Conservation (phyloP, 2,329 filamentous ascomycete species). For the Rhynchosporium secalis region DNA sequence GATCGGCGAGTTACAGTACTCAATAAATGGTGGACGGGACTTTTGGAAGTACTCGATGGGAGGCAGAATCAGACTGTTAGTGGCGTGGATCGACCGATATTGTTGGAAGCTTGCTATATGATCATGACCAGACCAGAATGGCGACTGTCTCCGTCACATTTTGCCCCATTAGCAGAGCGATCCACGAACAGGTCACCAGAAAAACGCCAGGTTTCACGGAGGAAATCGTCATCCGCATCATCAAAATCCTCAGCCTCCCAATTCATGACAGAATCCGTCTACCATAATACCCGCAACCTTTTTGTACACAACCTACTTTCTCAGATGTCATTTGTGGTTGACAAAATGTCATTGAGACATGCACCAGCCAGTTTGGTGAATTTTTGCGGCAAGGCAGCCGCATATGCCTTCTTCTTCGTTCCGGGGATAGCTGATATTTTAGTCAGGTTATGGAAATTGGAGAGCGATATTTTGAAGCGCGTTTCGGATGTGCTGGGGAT, state of each 20-base stretch:
- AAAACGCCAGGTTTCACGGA: constrained; percentile 31
- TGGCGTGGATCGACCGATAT: constrained; percentile 66
- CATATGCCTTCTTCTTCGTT: constrained; percentile 74
- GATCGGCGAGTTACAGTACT: constrained; percentile 67
- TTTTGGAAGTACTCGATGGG: constrained; percentile 68
- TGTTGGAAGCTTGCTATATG: constrained; percentile 67
- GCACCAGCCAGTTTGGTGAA: constrained; percentile 56
- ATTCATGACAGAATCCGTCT: constrained; percentile 67
- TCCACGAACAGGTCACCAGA: constrained; percentile 37
- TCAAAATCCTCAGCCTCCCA: constrained; percentile 60
- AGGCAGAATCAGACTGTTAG: constrained; percentile 68
- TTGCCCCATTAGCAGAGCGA: constrained; percentile 51
- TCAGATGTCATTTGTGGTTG: constrained; percentile 70
- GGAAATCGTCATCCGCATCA: constrained; percentile 49
- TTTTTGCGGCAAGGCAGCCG: constrained; percentile 71
- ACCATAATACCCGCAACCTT: constrained; percentile 70
- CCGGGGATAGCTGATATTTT: constrained; percentile 69
- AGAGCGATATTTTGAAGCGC: constrained; percentile 58
- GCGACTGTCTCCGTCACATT: constrained; percentile 60
- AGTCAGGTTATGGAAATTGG: constrained; percentile 64
- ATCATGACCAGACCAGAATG: constrained; percentile 73
- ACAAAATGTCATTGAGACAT: constrained; percentile 70
- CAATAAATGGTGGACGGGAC: constrained; percentile 73
- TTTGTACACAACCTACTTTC: constrained; percentile 69
- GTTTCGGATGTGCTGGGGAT: constrained; percentile 61